These are phyloP conservation scores for Paracorniculantispora psalliotae DNA, from an alignment of 2,329 filamentous ascomycete species.

Conservation along the genomic window DNA sequence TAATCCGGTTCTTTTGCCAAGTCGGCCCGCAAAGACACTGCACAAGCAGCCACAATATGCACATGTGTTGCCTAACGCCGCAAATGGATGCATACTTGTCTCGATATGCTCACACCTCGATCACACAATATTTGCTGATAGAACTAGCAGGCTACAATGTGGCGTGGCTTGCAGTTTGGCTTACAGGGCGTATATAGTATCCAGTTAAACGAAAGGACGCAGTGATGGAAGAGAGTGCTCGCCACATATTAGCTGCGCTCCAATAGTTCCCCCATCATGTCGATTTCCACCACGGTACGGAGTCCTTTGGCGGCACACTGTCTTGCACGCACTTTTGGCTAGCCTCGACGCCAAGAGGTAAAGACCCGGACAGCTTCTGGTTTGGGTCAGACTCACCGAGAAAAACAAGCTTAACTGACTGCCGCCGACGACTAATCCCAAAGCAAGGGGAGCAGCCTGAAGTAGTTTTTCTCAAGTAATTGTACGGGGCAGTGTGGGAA, in stretches of 20 bases:
- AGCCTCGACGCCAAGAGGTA: not conserved
- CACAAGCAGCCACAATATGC: constrained; percentile 1
- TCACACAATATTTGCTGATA: not conserved
- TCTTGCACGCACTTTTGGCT: not conserved
- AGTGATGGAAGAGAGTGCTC: not conserved
- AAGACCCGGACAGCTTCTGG: not conserved
- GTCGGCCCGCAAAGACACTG: not conserved
- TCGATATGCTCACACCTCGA: not conserved
- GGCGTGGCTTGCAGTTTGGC: not conserved
- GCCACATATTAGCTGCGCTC: not conserved
- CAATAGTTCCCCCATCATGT: not conserved
- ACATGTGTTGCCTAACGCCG: not conserved
- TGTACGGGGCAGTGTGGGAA: not conserved
- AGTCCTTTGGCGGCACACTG: not conserved
- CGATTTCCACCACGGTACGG: not conserved
- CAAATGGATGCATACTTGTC: not conserved
- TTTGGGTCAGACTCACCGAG: not conserved
- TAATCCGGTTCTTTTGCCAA: not conserved
- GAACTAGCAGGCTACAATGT: too few species aligned
- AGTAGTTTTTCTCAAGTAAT: not conserved
- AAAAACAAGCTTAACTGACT: constrained; percentile 8
- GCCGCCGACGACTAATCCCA: not conserved
- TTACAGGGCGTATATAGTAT: constrained; percentile 1
- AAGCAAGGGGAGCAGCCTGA: not conserved
- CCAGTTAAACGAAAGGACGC: not conserved